Percentiles rank a stretch among this genome's conserved stretches.
Evolutionary conservation across 768 basidiomycete species (phyloP).

Genomic region (Tulasnella calospora): DNA sequence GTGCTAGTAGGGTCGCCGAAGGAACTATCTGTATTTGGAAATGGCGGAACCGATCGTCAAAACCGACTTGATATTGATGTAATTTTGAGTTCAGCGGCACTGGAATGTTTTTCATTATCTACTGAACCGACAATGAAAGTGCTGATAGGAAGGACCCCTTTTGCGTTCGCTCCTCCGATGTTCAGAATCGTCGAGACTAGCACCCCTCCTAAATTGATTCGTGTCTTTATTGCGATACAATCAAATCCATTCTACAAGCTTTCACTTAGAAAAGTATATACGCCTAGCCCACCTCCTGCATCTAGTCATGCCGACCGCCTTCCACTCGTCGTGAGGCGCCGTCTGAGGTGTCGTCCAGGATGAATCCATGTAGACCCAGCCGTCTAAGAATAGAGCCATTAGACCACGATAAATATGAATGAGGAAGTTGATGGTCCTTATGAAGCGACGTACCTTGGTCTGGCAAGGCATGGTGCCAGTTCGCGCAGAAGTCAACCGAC

Average conservation of each 20-base stretch:
- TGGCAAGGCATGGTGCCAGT: constrained; percentile 48
- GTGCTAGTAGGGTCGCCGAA: too few relatives aligned
- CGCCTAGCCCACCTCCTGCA: constrained; percentile 65
- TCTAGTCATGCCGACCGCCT: constrained; percentile 50
- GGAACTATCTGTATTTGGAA: too few relatives aligned
- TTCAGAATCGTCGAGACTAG: too few relatives aligned
- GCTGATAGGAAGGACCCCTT: too few relatives aligned
- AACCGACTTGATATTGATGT: too few relatives aligned
- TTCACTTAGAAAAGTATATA: constrained; percentile 45
- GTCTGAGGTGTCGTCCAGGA: constrained; percentile 55
- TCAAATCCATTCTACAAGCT: not conserved
- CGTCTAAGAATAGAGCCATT: constrained; percentile 43
- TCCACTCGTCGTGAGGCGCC: constrained; percentile 43
- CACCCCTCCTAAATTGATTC: too few relatives aligned
- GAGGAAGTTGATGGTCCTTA: too few relatives aligned
- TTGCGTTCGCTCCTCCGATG: too few relatives aligned
- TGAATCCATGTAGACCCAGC: constrained; percentile 81
- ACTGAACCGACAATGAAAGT: too few relatives aligned
- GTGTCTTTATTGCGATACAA: not conserved
- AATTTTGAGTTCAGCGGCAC: too few relatives aligned
- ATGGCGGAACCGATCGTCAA: too few relatives aligned
- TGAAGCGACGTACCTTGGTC: constrained; percentile 36
- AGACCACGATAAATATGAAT: not conserved
- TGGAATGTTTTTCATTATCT: too few relatives aligned
- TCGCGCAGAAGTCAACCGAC: constrained; percentile 57